Percentiles rank a stretch among this genome's conserved stretches.
Conservation (phyloP, 192 early-diverging fungal species). For the Dimargaris xerosporica region DNA sequence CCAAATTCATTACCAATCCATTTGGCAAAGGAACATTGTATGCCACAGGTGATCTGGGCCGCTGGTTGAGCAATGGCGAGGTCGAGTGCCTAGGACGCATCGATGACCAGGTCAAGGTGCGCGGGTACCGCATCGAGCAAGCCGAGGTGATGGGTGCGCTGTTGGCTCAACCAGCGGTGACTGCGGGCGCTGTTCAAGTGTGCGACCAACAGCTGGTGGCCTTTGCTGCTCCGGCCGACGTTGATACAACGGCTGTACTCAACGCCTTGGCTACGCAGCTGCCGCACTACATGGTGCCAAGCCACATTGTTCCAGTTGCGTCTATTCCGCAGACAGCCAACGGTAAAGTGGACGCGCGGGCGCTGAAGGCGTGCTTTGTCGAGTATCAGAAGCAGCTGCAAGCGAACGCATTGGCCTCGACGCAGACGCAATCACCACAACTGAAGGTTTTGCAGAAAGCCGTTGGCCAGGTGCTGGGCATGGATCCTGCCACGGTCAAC, state of each 20-base stretch:
- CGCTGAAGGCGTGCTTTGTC: not conserved
- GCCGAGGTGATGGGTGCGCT: not conserved
- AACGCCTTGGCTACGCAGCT: not conserved
- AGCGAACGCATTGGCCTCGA: not conserved
- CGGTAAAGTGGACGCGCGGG: not conserved
- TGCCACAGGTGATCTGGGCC: not conserved
- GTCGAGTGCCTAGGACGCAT: not conserved
- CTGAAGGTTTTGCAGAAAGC: not conserved
- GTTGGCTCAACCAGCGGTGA: not conserved
- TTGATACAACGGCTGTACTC: too few relatives aligned
- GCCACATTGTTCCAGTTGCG: not conserved
- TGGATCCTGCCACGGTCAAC: not conserved
- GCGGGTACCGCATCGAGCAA: slow-evolving; percentile 6
- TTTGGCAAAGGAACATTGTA: not conserved
- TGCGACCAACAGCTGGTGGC: not conserved
- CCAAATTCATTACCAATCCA: not conserved
- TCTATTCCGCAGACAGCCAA: not conserved
- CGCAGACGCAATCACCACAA: not conserved
- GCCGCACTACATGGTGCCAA: slow-evolving; percentile 4
- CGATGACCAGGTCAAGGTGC: not conserved
- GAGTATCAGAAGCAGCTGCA: not conserved
- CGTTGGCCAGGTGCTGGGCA: not conserved
- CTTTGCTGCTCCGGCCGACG: not conserved
- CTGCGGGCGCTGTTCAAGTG: not conserved
- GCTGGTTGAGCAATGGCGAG: not conserved